phyloP scores from a whole-genome alignment of 2,329 filamentous ascomycete species.

The Talaromyces pinophilus region DNA sequence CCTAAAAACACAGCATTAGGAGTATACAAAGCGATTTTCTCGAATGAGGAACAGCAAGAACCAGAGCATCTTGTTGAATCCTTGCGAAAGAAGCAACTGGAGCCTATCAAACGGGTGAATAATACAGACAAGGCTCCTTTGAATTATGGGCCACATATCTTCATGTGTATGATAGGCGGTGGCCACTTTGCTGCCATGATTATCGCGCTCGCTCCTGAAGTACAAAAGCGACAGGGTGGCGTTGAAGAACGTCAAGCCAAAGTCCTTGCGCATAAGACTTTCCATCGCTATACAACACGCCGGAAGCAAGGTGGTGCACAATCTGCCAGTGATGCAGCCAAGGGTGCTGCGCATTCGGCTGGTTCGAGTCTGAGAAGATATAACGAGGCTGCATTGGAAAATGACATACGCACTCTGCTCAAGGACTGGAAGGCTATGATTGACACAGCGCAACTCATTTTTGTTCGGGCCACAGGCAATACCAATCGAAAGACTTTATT shows the following conservation, averaged over 20 bases:
- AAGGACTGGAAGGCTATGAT: slow-evolving; percentile 83
- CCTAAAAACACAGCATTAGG: slow-evolving; percentile 80
- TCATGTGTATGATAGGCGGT: slow-evolving; percentile 97
- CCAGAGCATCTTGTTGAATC: slow-evolving; percentile 64
- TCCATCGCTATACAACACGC: slow-evolving; percentile 94
- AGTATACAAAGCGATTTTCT: slow-evolving; percentile 80
- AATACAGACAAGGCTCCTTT: slow-evolving; percentile 43
- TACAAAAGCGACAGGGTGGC: slow-evolving; percentile 67
- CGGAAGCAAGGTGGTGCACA: slow-evolving; percentile 96
- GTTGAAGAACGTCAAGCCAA: slow-evolving; percentile 80
- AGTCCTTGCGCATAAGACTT: slow-evolving; percentile 93
- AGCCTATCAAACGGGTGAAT: slow-evolving; percentile 51
- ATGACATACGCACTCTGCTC: slow-evolving; percentile 82
- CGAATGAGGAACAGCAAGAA: slow-evolving; percentile 68
- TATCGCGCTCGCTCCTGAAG: slow-evolving; percentile 79
- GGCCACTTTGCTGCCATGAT: slow-evolving; percentile 98
- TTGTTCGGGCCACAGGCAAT: slow-evolving; percentile 83
- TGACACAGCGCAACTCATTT: slow-evolving; percentile 79
- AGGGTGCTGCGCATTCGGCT: slow-evolving; percentile 89
- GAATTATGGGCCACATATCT: slow-evolving; percentile 71
- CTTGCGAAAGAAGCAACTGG: slow-evolving; percentile 74
- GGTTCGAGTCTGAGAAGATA: slow-evolving; percentile 87
- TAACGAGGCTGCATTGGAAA: slow-evolving; percentile 85
- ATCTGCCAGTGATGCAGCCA: slow-evolving; percentile 90
- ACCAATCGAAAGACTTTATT: slow-evolving; percentile 87